A percentile compares a stretch with the other conserved stretches of the same genome.
These are phyloP conservation scores for Nitzschia sp. DNA, from an alignment of 108 stramenopile genomes.

Conservation along the genomic window DNA sequence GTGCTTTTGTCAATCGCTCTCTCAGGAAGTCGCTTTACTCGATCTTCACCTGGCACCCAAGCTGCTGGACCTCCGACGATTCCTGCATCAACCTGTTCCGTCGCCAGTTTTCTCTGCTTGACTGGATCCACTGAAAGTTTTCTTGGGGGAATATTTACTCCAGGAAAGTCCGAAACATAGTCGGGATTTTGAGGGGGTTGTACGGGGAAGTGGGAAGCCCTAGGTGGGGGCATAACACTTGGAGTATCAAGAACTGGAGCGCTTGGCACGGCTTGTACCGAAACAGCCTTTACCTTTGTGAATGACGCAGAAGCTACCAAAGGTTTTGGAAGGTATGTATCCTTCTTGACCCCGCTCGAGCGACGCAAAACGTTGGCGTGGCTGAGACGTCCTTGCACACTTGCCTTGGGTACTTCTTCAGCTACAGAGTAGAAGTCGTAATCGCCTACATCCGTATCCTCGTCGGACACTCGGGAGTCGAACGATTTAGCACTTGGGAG, in stretches of 20 bases:
- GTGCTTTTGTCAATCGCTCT: background rate
- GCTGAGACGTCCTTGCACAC: background rate
- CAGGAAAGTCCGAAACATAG: conserved; percentile 24
- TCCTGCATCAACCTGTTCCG: background rate
- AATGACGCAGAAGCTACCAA: background rate
- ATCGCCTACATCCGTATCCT: background rate
- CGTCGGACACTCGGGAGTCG: background rate
- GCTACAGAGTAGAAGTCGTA: background rate
- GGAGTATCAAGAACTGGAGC: background rate
- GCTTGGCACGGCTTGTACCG: background rate
- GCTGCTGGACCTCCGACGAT: conserved; percentile 8
- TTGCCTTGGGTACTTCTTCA: background rate
- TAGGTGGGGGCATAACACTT: background rate
- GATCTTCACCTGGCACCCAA: background rate
- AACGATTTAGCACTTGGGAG: background rate
- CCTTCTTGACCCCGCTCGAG: background rate
- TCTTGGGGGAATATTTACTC: conserved; percentile 13
- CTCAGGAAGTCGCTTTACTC: no score
- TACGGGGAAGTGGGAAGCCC: background rate
- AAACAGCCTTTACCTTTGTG: background rate
- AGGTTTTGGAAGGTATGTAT: background rate
- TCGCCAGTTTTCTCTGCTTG: background rate
- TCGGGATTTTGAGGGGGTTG: conserved; percentile 7
- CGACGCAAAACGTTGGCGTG: background rate
- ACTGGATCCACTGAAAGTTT: background rate